Conservation (phyloP, 352 stramenopile genomes). For the Globisporangium heterothallicum region DNA sequence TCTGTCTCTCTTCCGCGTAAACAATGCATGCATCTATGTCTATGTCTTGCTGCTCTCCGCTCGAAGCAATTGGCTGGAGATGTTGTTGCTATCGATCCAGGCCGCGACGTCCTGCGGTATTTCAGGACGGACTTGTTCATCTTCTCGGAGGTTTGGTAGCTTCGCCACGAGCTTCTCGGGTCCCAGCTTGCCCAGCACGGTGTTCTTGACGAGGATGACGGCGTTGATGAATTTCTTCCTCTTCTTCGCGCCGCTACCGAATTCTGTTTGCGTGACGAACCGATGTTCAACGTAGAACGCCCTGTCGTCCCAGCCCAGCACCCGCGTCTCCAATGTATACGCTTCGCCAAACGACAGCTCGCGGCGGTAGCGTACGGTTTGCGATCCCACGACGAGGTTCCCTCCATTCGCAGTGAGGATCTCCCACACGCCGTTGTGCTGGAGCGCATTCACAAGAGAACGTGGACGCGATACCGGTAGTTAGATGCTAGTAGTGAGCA, state of each 20-base stretch:
- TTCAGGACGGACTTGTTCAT: conserved; percentile 26
- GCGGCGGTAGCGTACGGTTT: conserved; percentile 77
- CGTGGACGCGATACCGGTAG: too few relatives aligned
- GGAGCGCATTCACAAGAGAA: conserved; percentile 7
- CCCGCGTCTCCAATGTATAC: conserved; percentile 67
- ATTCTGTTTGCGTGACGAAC: conserved; percentile 51
- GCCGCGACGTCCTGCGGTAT: conserved; percentile 48
- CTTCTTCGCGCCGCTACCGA: too few relatives aligned
- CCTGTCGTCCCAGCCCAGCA: conserved; percentile 75
- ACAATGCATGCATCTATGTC: neutral
- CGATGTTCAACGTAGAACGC: conserved; percentile 86
- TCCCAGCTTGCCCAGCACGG: conserved; percentile 54
- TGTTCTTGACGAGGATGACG: conserved; percentile 88
- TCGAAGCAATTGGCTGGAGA: conserved; percentile 68
- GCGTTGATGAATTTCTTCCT: conserved; percentile 74
- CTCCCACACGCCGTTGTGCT: conserved; percentile 74
- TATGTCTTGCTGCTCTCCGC: conserved; percentile 15
- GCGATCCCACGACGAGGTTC: conserved; percentile 78
- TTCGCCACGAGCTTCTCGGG: conserved; percentile 61
- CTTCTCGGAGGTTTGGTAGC: conserved; percentile 26
- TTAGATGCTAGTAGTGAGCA: too few relatives aligned
- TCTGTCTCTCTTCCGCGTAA: too few relatives aligned
- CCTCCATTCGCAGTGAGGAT: conserved; percentile 42
- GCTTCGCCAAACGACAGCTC: conserved; percentile 65
- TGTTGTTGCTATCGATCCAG: conserved; percentile 75